phyloP scores from a whole-genome alignment of 1,139 yeast species.

The Debaryomyces nepalensis region DNA sequence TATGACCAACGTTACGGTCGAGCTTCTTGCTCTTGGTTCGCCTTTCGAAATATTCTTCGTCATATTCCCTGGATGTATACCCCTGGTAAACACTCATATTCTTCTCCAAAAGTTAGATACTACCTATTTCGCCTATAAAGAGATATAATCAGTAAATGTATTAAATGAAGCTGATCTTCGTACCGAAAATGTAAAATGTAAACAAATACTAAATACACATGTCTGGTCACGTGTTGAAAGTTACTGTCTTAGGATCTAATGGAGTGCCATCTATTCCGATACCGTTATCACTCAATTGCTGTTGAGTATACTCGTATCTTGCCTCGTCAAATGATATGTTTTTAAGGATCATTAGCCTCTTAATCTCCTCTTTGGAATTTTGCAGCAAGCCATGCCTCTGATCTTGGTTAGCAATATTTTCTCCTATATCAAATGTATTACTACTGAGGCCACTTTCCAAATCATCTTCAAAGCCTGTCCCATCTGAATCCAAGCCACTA shows the following conservation, averaged over 20 bases:
- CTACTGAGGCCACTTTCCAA: slow-evolving; percentile 70
- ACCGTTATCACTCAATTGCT: slow-evolving; percentile 52
- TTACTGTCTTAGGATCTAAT: slow-evolving; percentile 44
- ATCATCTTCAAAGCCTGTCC: slow-evolving; percentile 57
- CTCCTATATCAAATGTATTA: slow-evolving; percentile 55
- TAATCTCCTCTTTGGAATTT: slow-evolving; percentile 55
- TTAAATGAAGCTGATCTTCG: neutral
- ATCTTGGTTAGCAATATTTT: slow-evolving; percentile 54
- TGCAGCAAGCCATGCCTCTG: slow-evolving; percentile 64
- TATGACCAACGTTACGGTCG: slow-evolving; percentile 1
- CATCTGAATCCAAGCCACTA: slow-evolving; percentile 15
- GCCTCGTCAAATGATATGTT: slow-evolving; percentile 71
- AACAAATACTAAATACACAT: slow-evolving; percentile 12
- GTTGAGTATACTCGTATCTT: slow-evolving; percentile 54
- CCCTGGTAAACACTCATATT: slow-evolving; percentile 40
- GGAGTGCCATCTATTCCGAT: slow-evolving; percentile 54
- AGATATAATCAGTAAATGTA: slow-evolving; percentile 5
- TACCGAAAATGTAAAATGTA: slow-evolving; percentile 12
- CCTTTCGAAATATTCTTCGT: slow-evolving; percentile 27
- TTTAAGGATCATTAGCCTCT: slow-evolving; percentile 55
- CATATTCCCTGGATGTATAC: slow-evolving; percentile 47
- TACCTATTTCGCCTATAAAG: slow-evolving; percentile 8
- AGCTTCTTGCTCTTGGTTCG: slow-evolving; percentile 10
- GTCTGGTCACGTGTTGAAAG: slow-evolving; percentile 25
- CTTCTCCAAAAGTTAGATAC: neutral